Evolutionary conservation across 2,329 filamentous ascomycete species (phyloP), one percentile per base, ranked within the genome.

Genomic region (Karstenula rhodostoma): DNA sequence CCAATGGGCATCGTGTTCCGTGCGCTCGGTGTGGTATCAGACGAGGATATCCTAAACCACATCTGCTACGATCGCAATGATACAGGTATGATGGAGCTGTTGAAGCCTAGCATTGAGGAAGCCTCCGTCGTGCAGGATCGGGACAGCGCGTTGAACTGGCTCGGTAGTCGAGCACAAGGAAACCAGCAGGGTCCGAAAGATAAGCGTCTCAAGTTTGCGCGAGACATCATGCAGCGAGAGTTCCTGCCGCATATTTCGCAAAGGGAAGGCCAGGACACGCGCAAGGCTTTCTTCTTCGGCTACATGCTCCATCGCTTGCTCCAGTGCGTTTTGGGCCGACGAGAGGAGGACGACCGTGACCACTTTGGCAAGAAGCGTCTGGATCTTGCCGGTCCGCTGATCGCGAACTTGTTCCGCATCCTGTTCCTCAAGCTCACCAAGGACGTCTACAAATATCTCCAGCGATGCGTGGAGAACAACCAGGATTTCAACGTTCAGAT

Each of bases 351-450:
- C 73, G 95, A 99, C 75, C 92, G 95, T 83, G 95, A 99, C 83
- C 96, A 99, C 78, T 97, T 99, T 74, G 95, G 95, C 73, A 98
- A 98, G 86, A 99, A 99, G 86, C 91, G 95, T 67, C 85, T 99
- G 59, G 95, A 99, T 82, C 86, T 99, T 71, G 94, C 95, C 58
- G 95, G 95, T 65, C 94, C 95, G 33, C 84, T 99, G 59, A 88
- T 99, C 68, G 94, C 94, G n/a, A 96, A 96, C 76, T 86, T 99
- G 44, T 99, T 99, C 87, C 90, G 95, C 63, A 90, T 90, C 62
- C 89, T 98, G 61, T 94, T 97, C 77, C 89, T 93, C 65, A 92
- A 95, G 77, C 88, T 99, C 76, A 96, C 93, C 48, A 90, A 91
- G 61, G 95, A 99, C 71, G 89, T 98, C 56, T 92, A 92, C 78